Evolutionary conservation across 176 grass and related monocot species (phyloP).

Genomic region (Zizania latifolia): DNA sequence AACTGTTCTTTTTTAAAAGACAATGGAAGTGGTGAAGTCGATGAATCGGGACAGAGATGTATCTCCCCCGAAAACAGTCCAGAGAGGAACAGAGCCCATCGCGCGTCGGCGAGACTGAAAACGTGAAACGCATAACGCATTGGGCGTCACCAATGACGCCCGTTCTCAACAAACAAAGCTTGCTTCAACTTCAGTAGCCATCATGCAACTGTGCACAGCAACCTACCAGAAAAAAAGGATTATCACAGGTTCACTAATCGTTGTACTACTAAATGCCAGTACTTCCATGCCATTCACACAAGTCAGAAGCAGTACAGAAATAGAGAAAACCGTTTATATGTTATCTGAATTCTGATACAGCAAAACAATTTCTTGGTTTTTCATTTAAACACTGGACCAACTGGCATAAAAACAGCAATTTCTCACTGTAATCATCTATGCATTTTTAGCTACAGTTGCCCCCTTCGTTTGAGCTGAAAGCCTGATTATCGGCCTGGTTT

Average conservation of each 20-base stretch:
- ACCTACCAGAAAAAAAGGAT: not conserved
- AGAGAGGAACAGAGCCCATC: too few species aligned
- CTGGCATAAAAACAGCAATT: not conserved
- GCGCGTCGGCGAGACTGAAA: too few species aligned
- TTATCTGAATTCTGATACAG: not conserved
- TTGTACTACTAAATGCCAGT: not conserved
- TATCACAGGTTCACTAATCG: not conserved
- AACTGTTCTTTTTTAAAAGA: too few species aligned
- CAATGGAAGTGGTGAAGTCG: too few species aligned
- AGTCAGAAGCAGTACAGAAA: not conserved
- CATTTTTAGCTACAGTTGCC: too few species aligned
- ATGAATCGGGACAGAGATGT: too few species aligned
- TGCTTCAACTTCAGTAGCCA: not conserved
- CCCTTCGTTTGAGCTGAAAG: too few species aligned
- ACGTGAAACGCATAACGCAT: too few species aligned
- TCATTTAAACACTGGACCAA: not conserved
- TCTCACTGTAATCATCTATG: not conserved
- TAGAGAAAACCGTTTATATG: not conserved
- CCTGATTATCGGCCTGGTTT: too few species aligned
- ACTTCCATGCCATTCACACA: not conserved
- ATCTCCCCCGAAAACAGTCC: too few species aligned
- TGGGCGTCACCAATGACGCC: slow-evolving; percentile 1
- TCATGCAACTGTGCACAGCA: not conserved
- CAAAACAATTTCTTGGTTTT: not conserved
- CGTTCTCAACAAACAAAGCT: not conserved